Evolutionary conservation across 345 rosid species (phyloP), one percentile per base, ranked within the genome.

Genomic region (Draba incana): DNA sequence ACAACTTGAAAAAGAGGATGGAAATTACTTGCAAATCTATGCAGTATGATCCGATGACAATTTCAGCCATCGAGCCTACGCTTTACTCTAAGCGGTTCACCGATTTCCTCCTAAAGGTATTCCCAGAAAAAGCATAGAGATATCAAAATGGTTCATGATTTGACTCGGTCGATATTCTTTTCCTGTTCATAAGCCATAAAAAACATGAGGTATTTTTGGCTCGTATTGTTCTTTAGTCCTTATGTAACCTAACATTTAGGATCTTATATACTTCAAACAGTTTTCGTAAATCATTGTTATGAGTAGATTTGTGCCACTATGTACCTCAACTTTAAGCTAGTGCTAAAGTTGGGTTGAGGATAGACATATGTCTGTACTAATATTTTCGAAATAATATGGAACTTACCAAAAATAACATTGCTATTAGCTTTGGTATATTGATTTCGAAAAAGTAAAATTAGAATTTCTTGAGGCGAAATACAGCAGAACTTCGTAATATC

Each of bases 41-140:
- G 71, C 76, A 75, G 41, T 83, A 64, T 43, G 87, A 94, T 62
- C 95, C 96, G 0, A 33, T 72, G 62, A 55, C 77, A n/a, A 85
- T 94, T 10, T 94, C 97, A 14, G 90, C 61, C 5, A 84, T 84
- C n/a, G 92, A 88, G 49, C 97, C 97, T 1, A 79, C 76, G 55
- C 68, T 86, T 10, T 94, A 94, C 65, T 86, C 95, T 24, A 74
- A 84, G 46, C 83, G 96, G 37, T 91, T 94, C 81, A 65, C 82
- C 75, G 75, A 77, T 64, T 91, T 90, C 83, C 81, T 94, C 82
- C 64, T 84, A 44, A 84, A 68, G 72, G 89, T 87, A 64, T 94
- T 91, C 78, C 92, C 90, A 0, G 88, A 69, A 69, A 63, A 70
- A 62, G 53, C 66, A 24, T 75, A 74, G 53, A 67, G 62, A 59